Evolutionary conservation across 352 stramenopile genomes (phyloP).

Genomic region (Globisporangium lucens): DNA sequence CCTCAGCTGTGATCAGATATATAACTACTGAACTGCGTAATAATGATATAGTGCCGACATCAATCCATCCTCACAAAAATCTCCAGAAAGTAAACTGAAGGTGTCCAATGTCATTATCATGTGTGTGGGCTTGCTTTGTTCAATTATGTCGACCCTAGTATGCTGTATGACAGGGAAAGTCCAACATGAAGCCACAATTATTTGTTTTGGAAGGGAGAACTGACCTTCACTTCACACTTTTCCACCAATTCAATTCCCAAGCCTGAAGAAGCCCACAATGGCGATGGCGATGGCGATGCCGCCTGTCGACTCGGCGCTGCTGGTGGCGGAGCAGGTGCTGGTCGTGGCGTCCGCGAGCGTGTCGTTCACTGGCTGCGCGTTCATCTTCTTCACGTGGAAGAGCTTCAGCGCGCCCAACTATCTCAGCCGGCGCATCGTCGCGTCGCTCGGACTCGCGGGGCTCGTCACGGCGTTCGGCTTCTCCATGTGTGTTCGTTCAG

Average conservation of each 20-base stretch:
- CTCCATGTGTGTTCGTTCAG: slow-evolving; percentile 33
- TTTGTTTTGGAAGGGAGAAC: neutral
- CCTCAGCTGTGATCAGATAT: neutral
- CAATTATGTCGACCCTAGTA: neutral
- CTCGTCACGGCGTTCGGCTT: slow-evolving; percentile 62
- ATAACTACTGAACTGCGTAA: neutral
- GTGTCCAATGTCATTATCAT: neutral
- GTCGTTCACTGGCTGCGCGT: slow-evolving; percentile 64
- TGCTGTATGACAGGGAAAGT: neutral
- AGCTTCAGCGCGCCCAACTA: slow-evolving; percentile 64
- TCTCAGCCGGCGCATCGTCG: slow-evolving; percentile 64
- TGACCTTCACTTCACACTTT: too few relatives aligned
- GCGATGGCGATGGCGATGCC: neutral
- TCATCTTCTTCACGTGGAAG: slow-evolving; percentile 71
- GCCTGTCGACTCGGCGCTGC: slow-evolving; percentile 15
- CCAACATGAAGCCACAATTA: neutral
- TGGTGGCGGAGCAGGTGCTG: slow-evolving; percentile 42
- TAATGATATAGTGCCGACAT: neutral
- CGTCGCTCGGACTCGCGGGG: slow-evolving; percentile 60
- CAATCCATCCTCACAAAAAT: neutral
- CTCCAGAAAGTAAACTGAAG: neutral
- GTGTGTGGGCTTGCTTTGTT: neutral
- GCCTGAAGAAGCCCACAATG: neutral
- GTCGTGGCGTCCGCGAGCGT: slow-evolving; percentile 49
- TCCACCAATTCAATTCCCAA: neutral